Percentiles rank a stretch among this genome's conserved stretches.
Conservation (phyloP, 2,329 filamentous ascomycete species). For the Ceratocystis diversiconidia region DNA sequence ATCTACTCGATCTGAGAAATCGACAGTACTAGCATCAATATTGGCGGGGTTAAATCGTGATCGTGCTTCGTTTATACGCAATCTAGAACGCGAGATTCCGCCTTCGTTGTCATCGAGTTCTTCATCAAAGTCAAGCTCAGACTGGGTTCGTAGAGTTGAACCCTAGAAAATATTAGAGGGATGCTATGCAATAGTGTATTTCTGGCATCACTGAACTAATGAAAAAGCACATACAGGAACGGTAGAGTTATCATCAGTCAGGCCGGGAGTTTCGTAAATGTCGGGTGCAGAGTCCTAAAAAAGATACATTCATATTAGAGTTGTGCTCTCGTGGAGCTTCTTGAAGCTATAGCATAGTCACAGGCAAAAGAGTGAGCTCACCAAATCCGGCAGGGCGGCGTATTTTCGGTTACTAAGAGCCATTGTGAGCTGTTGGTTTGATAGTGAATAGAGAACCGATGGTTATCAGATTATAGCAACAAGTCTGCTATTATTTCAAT, state of each 20-base stretch:
- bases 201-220: background rate
- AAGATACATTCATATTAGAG: background rate
- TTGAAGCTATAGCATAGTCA: slow-evolving; percentile 15
- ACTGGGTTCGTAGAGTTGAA: slow-evolving; percentile 40
- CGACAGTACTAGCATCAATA: slow-evolving; percentile 62
- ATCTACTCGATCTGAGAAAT: slow-evolving; percentile 81
- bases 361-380: slow-evolving; percentile 27
- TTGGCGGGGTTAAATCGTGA: slow-evolving; percentile 61
- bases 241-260: slow-evolving; percentile 81
- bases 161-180: slow-evolving; percentile 28
- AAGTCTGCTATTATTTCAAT: background rate
- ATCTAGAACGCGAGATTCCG: slow-evolving; percentile 59
- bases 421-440: slow-evolving; percentile 32
- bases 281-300: slow-evolving; percentile 75
- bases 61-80: slow-evolving; percentile 68
- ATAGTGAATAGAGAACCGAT: background rate
- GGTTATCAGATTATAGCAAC: background rate
- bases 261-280: slow-evolving; percentile 88
- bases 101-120: slow-evolving; percentile 47
- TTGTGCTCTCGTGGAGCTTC: slow-evolving; percentile 19
- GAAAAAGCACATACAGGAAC: slow-evolving; percentile 45
- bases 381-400: slow-evolving; percentile 64
- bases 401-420: slow-evolving; percentile 70
- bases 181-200: background rate
- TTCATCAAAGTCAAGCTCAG: slow-evolving; percentile 49